Evolutionary conservation across 2,329 filamentous ascomycete genomes (phyloP).

Genomic region (Epichloe glyceriae): DNA sequence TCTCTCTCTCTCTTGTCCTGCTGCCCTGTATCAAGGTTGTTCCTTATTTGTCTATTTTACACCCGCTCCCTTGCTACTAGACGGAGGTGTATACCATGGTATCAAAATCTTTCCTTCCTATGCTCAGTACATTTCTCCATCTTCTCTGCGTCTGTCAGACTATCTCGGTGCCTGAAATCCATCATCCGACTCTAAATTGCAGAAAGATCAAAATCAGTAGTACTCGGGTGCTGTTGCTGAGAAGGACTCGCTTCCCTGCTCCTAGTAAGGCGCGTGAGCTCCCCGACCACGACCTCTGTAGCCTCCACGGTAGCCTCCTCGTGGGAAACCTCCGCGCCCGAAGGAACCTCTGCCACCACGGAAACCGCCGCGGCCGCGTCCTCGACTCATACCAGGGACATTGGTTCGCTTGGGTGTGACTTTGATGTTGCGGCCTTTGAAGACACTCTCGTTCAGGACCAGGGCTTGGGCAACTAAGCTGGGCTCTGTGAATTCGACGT

Average conservation of each 20-base stretch:
- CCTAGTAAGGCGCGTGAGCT: conserved; percentile 48
- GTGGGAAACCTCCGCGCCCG: conserved; percentile 40
- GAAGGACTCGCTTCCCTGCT: conserved; percentile 19
- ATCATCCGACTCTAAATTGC: background rate
- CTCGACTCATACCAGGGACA: conserved; percentile 83
- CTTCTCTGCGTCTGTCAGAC: background rate
- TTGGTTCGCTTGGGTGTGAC: conserved; percentile 93
- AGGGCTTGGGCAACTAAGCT: conserved; percentile 85
- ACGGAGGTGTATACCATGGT: background rate
- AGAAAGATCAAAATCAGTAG: background rate
- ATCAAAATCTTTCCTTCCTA: conserved; percentile 1
- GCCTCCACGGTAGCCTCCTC: conserved; percentile 53
- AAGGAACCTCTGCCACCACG: conserved; percentile 38
- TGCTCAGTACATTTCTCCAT: background rate
- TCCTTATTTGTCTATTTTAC: background rate
- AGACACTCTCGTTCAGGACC: conserved; percentile 90
- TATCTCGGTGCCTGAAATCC: background rate
- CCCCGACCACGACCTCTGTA: conserved; percentile 55
- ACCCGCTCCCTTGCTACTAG: background rate
- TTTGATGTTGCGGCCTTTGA: conserved; percentile 92
- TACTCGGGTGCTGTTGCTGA: conserved; percentile 9
- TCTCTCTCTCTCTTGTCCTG: background rate
- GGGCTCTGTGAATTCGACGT: conserved; percentile 95
- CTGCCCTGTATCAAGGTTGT: background rate
- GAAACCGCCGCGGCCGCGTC: conserved; percentile 48